A percentile compares a stretch with the other conserved stretches of the same genome.
Conservation (phyloP, 176 grass and related monocot genomes). For the Triticum timopheevii region DNA sequence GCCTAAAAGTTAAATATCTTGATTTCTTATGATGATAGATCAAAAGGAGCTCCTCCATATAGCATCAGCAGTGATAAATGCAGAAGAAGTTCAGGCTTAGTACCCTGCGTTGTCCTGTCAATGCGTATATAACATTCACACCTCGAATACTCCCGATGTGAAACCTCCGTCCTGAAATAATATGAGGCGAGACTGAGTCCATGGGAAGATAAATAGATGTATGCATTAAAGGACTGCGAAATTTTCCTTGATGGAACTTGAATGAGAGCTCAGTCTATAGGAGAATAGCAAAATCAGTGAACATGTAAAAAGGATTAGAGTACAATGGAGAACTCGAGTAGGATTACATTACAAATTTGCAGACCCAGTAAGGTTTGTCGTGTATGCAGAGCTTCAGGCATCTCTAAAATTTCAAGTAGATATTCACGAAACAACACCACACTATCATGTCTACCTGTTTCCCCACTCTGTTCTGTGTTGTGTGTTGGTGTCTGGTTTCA, state of each 20-base stretch:
- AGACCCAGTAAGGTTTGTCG: not conserved
- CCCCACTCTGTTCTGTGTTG: too few relatives aligned
- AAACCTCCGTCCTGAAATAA: constrained; percentile 62
- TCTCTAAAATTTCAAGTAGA: not conserved
- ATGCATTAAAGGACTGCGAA: not conserved
- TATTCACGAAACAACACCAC: not conserved
- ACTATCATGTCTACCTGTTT: too few relatives aligned
- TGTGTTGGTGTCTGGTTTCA: not conserved
- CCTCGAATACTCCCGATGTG: constrained; percentile 66
- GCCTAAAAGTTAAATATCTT: not conserved
- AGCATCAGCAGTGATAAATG: not conserved
- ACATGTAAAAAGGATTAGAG: not conserved
- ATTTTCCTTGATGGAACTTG: not conserved
- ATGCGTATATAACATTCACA: constrained; percentile 70
- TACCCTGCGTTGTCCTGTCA: constrained; percentile 89
- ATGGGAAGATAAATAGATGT: not conserved
- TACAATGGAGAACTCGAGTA: too few relatives aligned
- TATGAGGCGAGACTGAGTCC: not conserved
- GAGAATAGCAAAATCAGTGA: not conserved
- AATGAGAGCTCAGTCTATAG: not conserved
- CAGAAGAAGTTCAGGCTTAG: not conserved
- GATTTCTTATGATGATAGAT: constrained; percentile 5
- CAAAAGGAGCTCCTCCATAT: not conserved
- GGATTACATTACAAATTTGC: too few relatives aligned
- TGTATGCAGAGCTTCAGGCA: not conserved